A percentile compares a stretch with the other conserved stretches of the same genome.
phyloP scores from a whole-genome alignment of 768 basidiomycete genomes.

The Termitomyces titanicus region DNA sequence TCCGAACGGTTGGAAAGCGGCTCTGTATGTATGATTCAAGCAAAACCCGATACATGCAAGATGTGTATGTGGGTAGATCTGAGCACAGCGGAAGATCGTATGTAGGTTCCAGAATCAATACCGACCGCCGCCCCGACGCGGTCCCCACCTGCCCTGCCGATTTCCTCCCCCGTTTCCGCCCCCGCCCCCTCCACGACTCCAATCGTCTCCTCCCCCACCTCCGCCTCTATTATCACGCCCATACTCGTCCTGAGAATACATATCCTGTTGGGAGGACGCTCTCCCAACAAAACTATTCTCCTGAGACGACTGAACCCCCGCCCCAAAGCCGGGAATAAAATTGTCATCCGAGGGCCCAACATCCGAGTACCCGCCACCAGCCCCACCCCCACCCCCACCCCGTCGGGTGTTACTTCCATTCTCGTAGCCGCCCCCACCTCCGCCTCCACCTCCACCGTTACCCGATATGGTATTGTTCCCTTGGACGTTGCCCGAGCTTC shows the following conservation, averaged over 20 bases:
- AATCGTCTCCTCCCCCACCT: conserved; percentile 27
- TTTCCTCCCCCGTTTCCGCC: too few relatives aligned
- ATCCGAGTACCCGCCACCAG: conserved; percentile 21
- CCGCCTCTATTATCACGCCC: conserved; percentile 31
- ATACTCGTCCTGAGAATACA: conserved; percentile 40
- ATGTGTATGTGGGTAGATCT: neutral
- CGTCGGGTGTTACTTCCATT: conserved; percentile 12
- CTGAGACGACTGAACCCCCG: conserved; percentile 6
- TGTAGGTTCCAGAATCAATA: conserved; percentile 10
- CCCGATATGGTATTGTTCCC: too few relatives aligned
- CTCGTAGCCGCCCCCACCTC: conserved; percentile 14
- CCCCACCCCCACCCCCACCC: too few relatives aligned
- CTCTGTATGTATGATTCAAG: too few relatives aligned
- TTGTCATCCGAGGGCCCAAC: conserved; percentile 44
- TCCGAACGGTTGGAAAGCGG: too few relatives aligned
- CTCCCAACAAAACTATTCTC: conserved; percentile 17
- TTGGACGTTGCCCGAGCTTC: conserved; percentile 8
- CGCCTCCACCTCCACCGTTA: conserved; percentile 29
- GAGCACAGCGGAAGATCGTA: neutral
- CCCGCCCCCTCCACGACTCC: conserved; percentile 31
- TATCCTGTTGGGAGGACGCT: conserved; percentile 44
- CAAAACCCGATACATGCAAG: neutral
- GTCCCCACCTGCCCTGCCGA: conserved; percentile 27
- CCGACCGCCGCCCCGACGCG: conserved; percentile 21
- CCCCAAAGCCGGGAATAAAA: conserved; percentile 63